Evolutionary conservation across 768 basidiomycete genomes (phyloP).

Genomic region (Trametes punicea): DNA sequence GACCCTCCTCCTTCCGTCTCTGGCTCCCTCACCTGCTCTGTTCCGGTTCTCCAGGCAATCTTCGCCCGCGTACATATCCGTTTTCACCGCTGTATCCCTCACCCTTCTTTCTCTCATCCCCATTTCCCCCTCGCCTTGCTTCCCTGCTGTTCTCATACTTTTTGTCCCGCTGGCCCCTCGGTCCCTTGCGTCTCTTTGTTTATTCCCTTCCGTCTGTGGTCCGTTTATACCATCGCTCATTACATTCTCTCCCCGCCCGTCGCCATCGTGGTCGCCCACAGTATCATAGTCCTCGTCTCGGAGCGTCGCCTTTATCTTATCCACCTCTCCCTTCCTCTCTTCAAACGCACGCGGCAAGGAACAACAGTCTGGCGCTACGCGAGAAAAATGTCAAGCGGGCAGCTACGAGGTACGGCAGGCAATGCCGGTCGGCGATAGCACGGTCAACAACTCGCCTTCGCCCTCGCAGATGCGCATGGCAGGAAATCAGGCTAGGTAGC

Average conservation of each 20-base stretch:
- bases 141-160: not conserved
- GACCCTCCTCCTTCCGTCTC: not conserved
- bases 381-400: too few species aligned
- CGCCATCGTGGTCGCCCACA: not conserved
- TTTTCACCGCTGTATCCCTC: constrained; percentile 9
- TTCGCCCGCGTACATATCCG: constrained; percentile 1
- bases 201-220: constrained; percentile 16
- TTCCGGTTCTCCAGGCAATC: constrained; percentile 5
- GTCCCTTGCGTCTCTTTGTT: constrained; percentile 5
- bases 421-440: too few species aligned
- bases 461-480: too few species aligned
- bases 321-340: too few species aligned
- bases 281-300: too few species aligned
- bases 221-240: constrained; percentile 28
- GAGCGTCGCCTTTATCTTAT: too few species aligned
- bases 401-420: too few species aligned
- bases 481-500: too few species aligned
- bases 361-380: too few species aligned
- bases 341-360: too few species aligned
- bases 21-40: constrained; percentile 3
- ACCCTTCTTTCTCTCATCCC: not conserved
- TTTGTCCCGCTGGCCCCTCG: not conserved
- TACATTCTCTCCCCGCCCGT: constrained; percentile 11
- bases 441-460: too few species aligned
- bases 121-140: constrained; percentile 1